These are phyloP conservation scores for Chamaecyparis obtusa DNA, from an alignment of 75 land plant genomes.

Conservation along the genomic window DNA sequence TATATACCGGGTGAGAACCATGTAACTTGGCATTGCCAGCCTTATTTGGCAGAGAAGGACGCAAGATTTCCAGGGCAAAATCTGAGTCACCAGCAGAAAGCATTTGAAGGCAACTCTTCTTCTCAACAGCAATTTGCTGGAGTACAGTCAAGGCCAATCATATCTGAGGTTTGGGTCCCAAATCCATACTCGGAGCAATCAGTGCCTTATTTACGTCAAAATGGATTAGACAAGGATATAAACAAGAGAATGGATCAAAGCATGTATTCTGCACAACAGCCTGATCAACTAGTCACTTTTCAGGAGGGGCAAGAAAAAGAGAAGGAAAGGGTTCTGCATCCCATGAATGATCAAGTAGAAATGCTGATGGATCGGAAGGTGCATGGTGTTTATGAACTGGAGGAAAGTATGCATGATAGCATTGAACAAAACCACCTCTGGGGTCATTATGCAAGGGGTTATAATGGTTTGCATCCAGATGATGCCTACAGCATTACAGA, in stretches of 20 bases:
- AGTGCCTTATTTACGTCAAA: neutral
- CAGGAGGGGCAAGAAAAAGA: neutral
- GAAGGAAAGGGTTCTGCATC: neutral
- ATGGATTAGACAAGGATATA: neutral
- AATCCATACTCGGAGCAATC: neutral
- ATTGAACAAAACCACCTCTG: neutral
- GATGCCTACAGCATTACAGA: neutral
- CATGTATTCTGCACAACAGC: neutral
- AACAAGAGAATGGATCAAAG: neutral
- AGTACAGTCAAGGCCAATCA: neutral
- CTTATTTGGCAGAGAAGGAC: neutral
- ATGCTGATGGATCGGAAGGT: neutral
- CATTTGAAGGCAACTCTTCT: neutral
- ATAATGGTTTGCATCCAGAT: neutral
- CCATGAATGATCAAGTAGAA: neutral
- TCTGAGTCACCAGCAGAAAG: slow-evolving; percentile 3
- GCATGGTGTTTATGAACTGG: neutral
- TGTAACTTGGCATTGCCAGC: neutral
- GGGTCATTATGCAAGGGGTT: neutral
- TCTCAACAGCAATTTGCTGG: neutral
- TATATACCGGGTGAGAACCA: neutral
- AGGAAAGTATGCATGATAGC: neutral
- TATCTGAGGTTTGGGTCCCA: neutral
- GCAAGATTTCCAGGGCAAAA: neutral
- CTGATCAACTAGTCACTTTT: neutral